Evolutionary conservation across 2,329 filamentous ascomycete species (phyloP).

Genomic region (Diplodia scrobiculata): DNA sequence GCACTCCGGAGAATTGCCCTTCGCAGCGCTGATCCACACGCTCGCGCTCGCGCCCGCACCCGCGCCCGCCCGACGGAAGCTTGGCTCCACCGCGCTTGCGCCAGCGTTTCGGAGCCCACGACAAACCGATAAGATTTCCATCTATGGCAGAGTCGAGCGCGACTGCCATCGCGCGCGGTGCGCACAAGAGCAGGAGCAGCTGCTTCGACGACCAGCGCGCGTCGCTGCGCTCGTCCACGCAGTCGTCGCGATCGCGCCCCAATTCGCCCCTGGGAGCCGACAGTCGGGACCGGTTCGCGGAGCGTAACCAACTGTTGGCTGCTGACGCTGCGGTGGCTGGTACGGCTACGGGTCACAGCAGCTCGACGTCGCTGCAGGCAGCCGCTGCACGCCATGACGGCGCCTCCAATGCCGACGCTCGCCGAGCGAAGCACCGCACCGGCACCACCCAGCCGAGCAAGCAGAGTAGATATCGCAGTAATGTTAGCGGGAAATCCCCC

Average conservation of each 20-base stretch:
- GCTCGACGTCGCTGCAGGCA: conserved; percentile 19
- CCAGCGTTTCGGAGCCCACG: not conserved
- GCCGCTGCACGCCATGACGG: conserved; percentile 8
- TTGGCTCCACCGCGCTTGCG: conserved; percentile 7
- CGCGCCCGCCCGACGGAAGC: conserved; percentile 1
- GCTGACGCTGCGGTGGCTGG: not conserved
- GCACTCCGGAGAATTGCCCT: not conserved
- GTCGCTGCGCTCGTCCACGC: conserved; percentile 31
- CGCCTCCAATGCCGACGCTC: not conserved
- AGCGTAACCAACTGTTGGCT: not conserved
- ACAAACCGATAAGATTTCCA: not conserved
- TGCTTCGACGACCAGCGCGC: conserved; percentile 45
- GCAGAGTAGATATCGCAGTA: conserved; percentile 5
- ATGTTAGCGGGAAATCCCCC: not conserved
- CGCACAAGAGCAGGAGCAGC: conserved; percentile 33
- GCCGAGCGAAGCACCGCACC: conserved; percentile 17
- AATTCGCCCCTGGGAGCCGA: conserved; percentile 7
- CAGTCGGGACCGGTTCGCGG: not conserved
- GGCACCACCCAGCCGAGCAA: not conserved
- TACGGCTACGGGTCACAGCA: conserved; percentile 3
- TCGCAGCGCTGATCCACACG: not conserved
- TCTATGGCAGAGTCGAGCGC: conserved; percentile 10
- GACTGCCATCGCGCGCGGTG: not conserved
- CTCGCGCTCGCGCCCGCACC: not conserved
- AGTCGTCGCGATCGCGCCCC: conserved; percentile 32